Conservation (phyloP, 2,329 filamentous ascomycete genomes). For the Akanthomyces uredinophilus region DNA sequence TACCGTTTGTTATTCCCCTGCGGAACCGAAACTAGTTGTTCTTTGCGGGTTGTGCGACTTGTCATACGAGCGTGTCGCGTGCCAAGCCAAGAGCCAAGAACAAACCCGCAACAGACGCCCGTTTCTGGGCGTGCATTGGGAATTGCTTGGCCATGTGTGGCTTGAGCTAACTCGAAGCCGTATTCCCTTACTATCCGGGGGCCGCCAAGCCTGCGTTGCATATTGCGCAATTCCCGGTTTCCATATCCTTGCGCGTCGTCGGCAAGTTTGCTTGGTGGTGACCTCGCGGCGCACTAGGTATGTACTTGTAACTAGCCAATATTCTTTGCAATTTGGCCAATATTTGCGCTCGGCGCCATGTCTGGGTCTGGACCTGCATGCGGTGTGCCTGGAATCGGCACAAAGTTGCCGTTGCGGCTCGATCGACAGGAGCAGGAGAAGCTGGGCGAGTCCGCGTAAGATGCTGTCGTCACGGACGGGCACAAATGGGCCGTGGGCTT, state of each 20-base stretch:
- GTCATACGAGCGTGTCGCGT: neutral
- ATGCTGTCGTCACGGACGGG: conserved; percentile 12
- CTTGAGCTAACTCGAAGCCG: neutral
- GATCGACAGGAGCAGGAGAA: neutral
- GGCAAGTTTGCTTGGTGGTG: neutral
- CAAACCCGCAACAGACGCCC: neutral
- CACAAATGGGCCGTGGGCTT: neutral
- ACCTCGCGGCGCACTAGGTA: neutral
- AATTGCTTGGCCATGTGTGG: conserved; percentile 3
- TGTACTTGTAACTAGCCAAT: neutral
- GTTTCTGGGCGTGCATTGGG: neutral
- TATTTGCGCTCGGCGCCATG: neutral
- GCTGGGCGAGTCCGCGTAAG: neutral
- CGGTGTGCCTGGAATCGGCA: neutral
- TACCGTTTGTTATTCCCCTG: neutral
- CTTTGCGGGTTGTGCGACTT: neutral
- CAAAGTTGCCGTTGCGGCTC: neutral
- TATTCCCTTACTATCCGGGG: neutral
- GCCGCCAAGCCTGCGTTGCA: too few relatives aligned
- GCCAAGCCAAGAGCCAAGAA: neutral
- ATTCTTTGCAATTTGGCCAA: neutral
- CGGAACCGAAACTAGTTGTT: neutral
- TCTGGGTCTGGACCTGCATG: neutral
- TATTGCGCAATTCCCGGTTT: neutral
- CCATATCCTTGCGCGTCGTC: neutral